Evolutionary conservation across 331 rosid genomes (phyloP).

Genomic region (Acacia pycnantha): DNA sequence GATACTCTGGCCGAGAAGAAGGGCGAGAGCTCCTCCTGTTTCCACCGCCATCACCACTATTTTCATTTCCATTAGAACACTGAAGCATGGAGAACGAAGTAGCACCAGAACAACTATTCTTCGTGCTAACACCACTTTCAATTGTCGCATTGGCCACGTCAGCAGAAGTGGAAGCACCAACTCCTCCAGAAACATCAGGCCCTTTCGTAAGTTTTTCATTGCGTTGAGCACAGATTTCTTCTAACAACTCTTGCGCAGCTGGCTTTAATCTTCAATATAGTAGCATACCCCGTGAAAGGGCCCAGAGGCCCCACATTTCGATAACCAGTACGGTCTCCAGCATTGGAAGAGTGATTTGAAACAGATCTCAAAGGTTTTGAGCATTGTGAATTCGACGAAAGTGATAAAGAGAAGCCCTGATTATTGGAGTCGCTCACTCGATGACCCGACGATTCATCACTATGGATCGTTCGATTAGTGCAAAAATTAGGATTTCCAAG

Average conservation of each 20-base stretch:
- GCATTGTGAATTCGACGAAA: conserved; percentile 54
- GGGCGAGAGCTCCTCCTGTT: conserved; percentile 36
- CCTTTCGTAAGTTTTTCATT: conserved; percentile 16
- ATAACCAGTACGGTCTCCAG: neutral
- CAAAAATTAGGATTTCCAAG: conserved; percentile 37
- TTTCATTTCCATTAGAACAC: conserved; percentile 43
- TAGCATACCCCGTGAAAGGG: conserved; percentile 79
- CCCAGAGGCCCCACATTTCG: conserved; percentile 71
- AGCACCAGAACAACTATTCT: conserved; percentile 34
- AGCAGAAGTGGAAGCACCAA: conserved; percentile 33
- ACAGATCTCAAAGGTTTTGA: conserved; percentile 25
- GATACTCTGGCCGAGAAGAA: conserved; percentile 51
- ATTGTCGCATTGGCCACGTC: conserved; percentile 33
- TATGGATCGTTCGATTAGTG: conserved; percentile 30
- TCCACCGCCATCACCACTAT: conserved; percentile 36
- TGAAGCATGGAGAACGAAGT: conserved; percentile 45
- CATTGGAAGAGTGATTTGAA: conserved; percentile 37
- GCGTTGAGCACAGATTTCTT: conserved; percentile 41
- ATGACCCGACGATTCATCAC: conserved; percentile 31
- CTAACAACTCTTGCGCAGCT: conserved; percentile 58
- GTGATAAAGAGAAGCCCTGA: conserved; percentile 66
- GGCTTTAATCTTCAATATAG: conserved; percentile 66
- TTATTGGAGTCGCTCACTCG: conserved; percentile 40
- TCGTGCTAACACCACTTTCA: conserved; percentile 30
- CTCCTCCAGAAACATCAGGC: conserved; percentile 32